phyloP scores from a whole-genome alignment of 2,329 filamentous ascomycete species.

The Fusarium agapanthi region DNA sequence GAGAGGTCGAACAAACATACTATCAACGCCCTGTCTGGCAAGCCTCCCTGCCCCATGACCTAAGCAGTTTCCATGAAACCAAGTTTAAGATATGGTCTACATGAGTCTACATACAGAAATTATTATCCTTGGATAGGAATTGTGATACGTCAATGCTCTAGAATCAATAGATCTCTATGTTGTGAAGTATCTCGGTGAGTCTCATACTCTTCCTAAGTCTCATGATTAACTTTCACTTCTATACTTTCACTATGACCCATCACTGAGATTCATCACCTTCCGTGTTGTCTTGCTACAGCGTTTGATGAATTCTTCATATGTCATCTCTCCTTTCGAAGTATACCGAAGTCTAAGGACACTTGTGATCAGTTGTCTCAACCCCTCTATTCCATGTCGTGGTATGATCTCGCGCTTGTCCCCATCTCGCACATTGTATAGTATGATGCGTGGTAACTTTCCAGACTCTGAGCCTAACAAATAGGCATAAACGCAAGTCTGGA shows the following conservation, averaged over 20 bases:
- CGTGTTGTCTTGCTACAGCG: not conserved
- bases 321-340: not conserved
- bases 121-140: not conserved
- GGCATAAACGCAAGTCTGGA: constrained; percentile 42
- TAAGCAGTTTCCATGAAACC: not conserved
- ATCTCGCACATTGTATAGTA: constrained; percentile 43
- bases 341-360: constrained; percentile 34
- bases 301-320: constrained; percentile 22
- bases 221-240: not conserved
- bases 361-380: constrained; percentile 20
- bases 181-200: not conserved
- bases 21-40: not conserved
- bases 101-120: not conserved
- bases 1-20: not conserved
- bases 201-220: not conserved
- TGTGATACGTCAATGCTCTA: not conserved
- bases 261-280: constrained; percentile 5
- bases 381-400: not conserved
- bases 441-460: constrained; percentile 19
- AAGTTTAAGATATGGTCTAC: not conserved
- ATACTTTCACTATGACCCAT: not conserved
- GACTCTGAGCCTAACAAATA: constrained; percentile 25
- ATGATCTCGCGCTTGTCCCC: constrained; percentile 40
- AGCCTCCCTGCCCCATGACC: not conserved
- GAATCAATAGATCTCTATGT: not conserved